phyloP scores from a whole-genome alignment of 225 moss, liverwort and hornwort species.

The Physcomitrium patens region DNA sequence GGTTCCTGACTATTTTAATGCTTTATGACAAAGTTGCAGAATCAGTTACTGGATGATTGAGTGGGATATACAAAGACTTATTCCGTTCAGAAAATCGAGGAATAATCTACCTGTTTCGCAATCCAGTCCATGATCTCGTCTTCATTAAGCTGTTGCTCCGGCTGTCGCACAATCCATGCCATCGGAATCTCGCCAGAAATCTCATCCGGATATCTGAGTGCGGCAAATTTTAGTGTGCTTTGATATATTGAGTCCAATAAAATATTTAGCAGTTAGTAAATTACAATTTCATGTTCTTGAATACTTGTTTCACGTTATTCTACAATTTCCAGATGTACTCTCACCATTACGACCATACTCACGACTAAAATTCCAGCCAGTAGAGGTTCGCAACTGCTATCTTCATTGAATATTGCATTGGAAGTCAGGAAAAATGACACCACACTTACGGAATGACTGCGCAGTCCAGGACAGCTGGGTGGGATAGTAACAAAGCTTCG shows the following conservation, averaged over 20 bases:
- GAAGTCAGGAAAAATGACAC: conserved; percentile 10
- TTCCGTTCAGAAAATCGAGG: too few species aligned
- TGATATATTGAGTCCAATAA: background rate
- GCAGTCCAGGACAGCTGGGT: conserved; percentile 53
- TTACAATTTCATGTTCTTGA: background rate
- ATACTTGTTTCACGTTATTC: background rate
- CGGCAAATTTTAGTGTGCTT: conserved; percentile 5
- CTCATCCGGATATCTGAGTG: conserved; percentile 56
- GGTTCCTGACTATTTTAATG: background rate
- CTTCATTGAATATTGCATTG: background rate
- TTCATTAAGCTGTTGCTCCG: conserved; percentile 28
- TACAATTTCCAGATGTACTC: conserved; percentile 14
- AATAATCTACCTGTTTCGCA: conserved; percentile 37
- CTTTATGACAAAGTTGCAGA: background rate
- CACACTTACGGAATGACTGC: conserved; percentile 65
- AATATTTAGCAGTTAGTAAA: background rate
- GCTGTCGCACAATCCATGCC: conserved; percentile 55
- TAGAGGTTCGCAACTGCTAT: background rate
- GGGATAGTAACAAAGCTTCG: conserved; percentile 58
- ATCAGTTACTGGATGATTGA: background rate
- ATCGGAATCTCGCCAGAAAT: conserved; percentile 58
- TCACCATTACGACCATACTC: background rate
- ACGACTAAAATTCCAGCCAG: conserved; percentile 7
- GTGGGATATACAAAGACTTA: too few species aligned
- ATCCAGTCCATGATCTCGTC: conserved; percentile 48